phyloP scores from a whole-genome alignment of 1,139 yeast genomes.

The Pneumocystis wakefieldiae region DNA sequence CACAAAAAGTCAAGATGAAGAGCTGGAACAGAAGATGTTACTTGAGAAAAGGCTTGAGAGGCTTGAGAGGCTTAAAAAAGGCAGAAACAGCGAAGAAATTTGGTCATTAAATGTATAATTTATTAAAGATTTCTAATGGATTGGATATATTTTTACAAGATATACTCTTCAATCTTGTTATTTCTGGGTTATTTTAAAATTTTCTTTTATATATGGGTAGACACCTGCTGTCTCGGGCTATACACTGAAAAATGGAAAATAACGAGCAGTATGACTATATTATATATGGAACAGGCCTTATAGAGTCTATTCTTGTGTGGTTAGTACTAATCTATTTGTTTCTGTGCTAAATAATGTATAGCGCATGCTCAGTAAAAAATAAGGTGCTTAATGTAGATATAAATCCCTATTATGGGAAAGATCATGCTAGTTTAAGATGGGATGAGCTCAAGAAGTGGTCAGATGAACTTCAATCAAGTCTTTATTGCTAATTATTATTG shows the following conservation, averaged over 20 bases:
- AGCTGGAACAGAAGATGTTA: slow-evolving; percentile 6
- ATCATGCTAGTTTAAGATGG: slow-evolving; percentile 67
- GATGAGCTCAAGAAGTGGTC: slow-evolving; percentile 80
- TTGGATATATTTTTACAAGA: background rate
- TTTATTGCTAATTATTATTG: background rate
- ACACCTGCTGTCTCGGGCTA: background rate
- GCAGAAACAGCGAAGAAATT: slow-evolving; percentile 13
- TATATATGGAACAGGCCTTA: slow-evolving; percentile 82
- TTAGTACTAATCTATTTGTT: slow-evolving; percentile 7
- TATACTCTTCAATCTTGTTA: background rate
- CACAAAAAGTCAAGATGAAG: slow-evolving; percentile 7
- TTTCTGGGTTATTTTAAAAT: background rate
- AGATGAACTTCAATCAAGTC: slow-evolving; percentile 16
- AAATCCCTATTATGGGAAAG: slow-evolving; percentile 75
- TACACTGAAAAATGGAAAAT: background rate
- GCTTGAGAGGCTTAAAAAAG: slow-evolving; percentile 4
- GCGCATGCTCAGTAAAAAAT: slow-evolving; percentile 74
- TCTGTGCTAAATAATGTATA: background rate
- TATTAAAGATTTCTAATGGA: background rate
- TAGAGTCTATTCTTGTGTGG: slow-evolving; percentile 80
- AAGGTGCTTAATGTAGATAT: slow-evolving; percentile 73
- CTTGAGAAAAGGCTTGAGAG: slow-evolving; percentile 3
- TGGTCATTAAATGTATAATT: slow-evolving; percentile 8
- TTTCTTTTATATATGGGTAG: background rate
- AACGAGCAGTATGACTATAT: slow-evolving; percentile 54